Conservation (phyloP, 495 filamentous ascomycete genomes). For the Xylaria curta region DNA sequence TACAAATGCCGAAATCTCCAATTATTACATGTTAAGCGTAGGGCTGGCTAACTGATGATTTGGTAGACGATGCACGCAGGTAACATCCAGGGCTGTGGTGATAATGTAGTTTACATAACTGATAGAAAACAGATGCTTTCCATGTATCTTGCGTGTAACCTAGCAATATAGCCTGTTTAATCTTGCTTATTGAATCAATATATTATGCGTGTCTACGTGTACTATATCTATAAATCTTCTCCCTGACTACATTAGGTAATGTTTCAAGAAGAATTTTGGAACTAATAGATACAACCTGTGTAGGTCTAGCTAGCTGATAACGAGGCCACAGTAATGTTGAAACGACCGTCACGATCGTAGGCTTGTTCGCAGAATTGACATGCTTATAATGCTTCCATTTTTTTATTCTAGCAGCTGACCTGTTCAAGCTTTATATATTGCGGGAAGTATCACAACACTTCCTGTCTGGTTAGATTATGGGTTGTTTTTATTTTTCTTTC, state of each 20-base stretch:
- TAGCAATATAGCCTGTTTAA: not conserved
- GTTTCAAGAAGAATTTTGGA: not conserved
- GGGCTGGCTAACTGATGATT: not conserved
- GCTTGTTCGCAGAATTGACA: not conserved
- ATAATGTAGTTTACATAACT: not conserved
- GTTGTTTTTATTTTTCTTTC: not conserved
- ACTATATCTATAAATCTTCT: too few relatives aligned
- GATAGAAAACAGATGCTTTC: not conserved
- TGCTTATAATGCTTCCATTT: not conserved
- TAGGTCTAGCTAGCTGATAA: not conserved
- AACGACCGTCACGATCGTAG: not conserved
- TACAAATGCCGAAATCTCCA: not conserved
- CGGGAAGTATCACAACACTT: not conserved
- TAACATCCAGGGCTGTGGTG: not conserved
- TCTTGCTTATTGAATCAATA: not conserved
- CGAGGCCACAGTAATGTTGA: not conserved
- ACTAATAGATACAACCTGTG: not conserved
- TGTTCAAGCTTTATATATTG: not conserved
- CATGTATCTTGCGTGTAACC: not conserved
- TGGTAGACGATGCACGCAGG: not conserved
- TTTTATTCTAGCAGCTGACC: not conserved
- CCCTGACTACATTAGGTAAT: not conserved
- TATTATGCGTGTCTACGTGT: not conserved
- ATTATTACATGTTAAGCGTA: not conserved
- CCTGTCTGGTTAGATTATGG: not conserved